phyloP scores from a whole-genome alignment of 2,329 filamentous ascomycete genomes.

The Colletotrichum horii region DNA sequence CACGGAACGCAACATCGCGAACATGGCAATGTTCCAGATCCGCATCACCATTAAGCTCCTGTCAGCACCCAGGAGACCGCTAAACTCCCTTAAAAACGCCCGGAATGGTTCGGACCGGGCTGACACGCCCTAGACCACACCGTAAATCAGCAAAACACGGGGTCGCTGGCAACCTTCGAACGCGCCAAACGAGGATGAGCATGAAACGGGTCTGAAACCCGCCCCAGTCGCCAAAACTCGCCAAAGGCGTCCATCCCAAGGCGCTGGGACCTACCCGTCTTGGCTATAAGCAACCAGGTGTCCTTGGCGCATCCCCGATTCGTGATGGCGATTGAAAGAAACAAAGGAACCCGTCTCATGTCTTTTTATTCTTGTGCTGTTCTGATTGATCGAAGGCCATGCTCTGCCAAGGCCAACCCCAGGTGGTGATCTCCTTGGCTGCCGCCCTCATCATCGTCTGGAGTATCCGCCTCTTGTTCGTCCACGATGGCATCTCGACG shows the following conservation, averaged over 20 bases:
- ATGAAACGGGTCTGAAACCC: slow-evolving; percentile 15
- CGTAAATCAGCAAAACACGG: background rate
- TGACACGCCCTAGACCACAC: background rate
- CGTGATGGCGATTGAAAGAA: background rate
- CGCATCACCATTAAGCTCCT: background rate
- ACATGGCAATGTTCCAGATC: background rate
- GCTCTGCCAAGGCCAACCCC: slow-evolving; percentile 10
- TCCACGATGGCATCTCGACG: background rate
- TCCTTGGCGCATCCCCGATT: background rate
- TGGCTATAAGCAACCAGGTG: background rate
- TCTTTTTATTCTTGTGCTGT: background rate
- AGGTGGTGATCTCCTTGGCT: slow-evolving; percentile 3
- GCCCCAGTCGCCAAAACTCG: background rate
- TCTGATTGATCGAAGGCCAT: slow-evolving; percentile 3
- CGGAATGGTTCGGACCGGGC: background rate
- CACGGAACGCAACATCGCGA: background rate
- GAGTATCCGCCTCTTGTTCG: slow-evolving; percentile 5
- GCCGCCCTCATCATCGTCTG: slow-evolving; percentile 2
- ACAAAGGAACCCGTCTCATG: background rate
- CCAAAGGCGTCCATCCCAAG: background rate
- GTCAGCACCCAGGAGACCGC: background rate
- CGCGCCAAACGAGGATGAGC: background rate
- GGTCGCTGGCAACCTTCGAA: background rate
- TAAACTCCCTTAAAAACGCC: background rate
- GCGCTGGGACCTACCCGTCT: background rate